Conservation (phyloP, 2,329 filamentous ascomycete species). For the Plenodomus tracheiphilus region DNA sequence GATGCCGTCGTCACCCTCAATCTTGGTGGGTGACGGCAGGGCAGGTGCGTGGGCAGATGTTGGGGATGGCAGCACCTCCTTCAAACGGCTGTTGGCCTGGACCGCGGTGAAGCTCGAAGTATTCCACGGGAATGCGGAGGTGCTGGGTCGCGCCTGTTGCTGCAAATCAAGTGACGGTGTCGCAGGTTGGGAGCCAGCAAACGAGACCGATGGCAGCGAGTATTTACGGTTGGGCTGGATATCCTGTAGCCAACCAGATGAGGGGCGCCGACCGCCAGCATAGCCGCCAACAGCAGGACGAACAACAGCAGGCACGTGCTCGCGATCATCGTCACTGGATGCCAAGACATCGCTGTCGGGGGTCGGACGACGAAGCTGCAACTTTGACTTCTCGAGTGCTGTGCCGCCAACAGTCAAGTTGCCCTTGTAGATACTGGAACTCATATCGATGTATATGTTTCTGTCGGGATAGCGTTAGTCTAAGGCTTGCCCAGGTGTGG, state of each 20-base stretch:
- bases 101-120: conserved; percentile 38
- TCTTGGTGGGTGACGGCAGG: conserved; percentile 33
- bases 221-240: conserved; percentile 70
- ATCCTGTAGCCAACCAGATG: conserved; percentile 75
- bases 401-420: conserved; percentile 32
- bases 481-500: conserved; percentile 16
- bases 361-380: conserved; percentile 74
- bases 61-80: conserved; percentile 41
- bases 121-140: conserved; percentile 50
- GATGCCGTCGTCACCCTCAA: conserved; percentile 55
- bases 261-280: conserved; percentile 34
- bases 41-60: conserved; percentile 31
- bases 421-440: conserved; percentile 31
- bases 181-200: conserved; percentile 79
- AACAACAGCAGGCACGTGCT: conserved; percentile 50
- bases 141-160: conserved; percentile 45
- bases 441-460: conserved; percentile 23
- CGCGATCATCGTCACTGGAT: conserved; percentile 90
- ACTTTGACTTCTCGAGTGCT: conserved; percentile 68
- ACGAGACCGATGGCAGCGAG: conserved; percentile 69
- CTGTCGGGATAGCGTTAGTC: conserved; percentile 11
- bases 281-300: conserved; percentile 25
- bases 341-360: conserved; percentile 92
- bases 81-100: conserved; percentile 29
- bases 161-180: conserved; percentile 72